phyloP scores from a whole-genome alignment of 495 filamentous ascomycete genomes.

The Usnea hakonensis region DNA sequence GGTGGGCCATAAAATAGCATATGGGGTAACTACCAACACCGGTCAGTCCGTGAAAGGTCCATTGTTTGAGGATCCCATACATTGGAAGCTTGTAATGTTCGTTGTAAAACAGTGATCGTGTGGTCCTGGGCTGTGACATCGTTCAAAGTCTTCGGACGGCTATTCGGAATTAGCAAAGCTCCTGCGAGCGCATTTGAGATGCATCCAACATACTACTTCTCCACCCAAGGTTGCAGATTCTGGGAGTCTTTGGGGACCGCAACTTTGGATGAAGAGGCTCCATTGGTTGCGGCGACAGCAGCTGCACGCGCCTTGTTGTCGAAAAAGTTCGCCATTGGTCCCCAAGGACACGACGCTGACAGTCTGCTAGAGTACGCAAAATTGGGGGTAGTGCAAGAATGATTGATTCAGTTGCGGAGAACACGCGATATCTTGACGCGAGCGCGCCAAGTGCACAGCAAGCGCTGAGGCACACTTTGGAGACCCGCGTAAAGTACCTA shows the following conservation, averaged over 20 bases:
- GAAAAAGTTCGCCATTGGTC: slow-evolving; percentile 74
- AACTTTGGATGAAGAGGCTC: slow-evolving; percentile 39
- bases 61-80: slow-evolving; percentile 37
- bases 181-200: not conserved
- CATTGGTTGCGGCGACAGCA: slow-evolving; percentile 53
- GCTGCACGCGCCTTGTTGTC: slow-evolving; percentile 88
- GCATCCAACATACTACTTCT: slow-evolving; percentile 79
- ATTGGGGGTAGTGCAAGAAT: not conserved
- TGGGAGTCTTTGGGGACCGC: slow-evolving; percentile 54
- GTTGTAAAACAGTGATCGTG: slow-evolving; percentile 83
- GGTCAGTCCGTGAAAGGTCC: not conserved
- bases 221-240: slow-evolving; percentile 87
- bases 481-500: too few relatives aligned
- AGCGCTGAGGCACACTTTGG: too few relatives aligned
- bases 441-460: not conserved
- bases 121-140: slow-evolving; percentile 98
- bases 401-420: not conserved
- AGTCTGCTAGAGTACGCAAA: not conserved
- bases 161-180: slow-evolving; percentile 31
- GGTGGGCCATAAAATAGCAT: slow-evolving; percentile 99
- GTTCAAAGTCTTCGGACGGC: slow-evolving; percentile 83
- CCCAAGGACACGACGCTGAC: not conserved
- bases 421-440: not conserved
- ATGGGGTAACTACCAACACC: slow-evolving; percentile 65
- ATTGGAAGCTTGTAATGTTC: slow-evolving; percentile 90